These are phyloP conservation scores for Metschnikowia lochheadii DNA, from an alignment of 805 yeast species.

Conservation along the genomic window DNA sequence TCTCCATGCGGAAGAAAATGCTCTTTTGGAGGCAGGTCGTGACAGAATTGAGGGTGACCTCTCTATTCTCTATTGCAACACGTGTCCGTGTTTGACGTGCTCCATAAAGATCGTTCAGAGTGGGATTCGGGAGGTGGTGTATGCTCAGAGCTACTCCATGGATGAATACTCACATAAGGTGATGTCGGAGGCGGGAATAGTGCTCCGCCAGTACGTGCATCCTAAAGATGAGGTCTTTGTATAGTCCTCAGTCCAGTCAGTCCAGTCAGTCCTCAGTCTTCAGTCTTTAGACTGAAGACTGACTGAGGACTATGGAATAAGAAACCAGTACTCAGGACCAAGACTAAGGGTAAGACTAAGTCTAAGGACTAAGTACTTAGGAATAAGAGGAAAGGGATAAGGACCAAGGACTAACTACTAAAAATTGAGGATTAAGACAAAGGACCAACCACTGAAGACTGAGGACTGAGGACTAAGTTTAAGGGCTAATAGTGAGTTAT, in stretches of 20 bases:
- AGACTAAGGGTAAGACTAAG: too few relatives aligned
- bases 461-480: too few relatives aligned
- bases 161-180: constrained; percentile 73
- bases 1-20: constrained; percentile 96
- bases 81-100: constrained; percentile 96
- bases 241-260: neutral
- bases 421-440: too few relatives aligned
- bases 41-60: constrained; percentile 61
- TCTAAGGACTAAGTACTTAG: too few relatives aligned
- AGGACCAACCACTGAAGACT: too few relatives aligned
- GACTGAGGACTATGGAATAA: too few relatives aligned
- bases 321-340: too few relatives aligned
- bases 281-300: too few relatives aligned
- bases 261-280: too few relatives aligned
- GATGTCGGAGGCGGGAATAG: constrained; percentile 67
- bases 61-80: constrained; percentile 82
- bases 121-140: constrained; percentile 88
- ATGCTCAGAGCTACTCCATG: constrained; percentile 90
- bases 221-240: constrained; percentile 33
- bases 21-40: constrained; percentile 88
- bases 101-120: constrained; percentile 91
- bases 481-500: too few relatives aligned
- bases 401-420: too few relatives aligned
- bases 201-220: constrained; percentile 49
- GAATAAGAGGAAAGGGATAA: too few relatives aligned